phyloP scores from a whole-genome alignment of 352 stramenopile genomes.

The Phytophthora idaei region DNA sequence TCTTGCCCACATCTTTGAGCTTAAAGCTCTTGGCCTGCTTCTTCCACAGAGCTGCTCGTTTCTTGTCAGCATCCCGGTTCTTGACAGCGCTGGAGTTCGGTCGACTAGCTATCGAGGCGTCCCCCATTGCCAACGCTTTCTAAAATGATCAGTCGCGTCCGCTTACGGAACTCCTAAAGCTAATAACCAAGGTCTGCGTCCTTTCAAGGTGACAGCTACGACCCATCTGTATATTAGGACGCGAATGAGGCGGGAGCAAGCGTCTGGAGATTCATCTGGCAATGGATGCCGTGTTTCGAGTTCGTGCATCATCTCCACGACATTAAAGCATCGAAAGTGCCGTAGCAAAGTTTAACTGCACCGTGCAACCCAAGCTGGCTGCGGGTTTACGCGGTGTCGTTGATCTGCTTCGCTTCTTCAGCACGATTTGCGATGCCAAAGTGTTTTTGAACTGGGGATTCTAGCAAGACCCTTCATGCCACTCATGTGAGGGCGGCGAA shows the following conservation, averaged over 20 bases:
- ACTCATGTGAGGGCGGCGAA: neutral
- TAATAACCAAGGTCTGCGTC: slow-evolving; percentile 3
- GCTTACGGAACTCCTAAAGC: neutral
- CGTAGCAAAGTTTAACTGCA: too few relatives aligned
- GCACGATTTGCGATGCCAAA: neutral
- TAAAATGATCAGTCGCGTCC: slow-evolving; percentile 23
- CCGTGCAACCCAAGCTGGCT: neutral
- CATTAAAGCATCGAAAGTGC: too few relatives aligned
- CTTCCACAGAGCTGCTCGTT: slow-evolving; percentile 48
- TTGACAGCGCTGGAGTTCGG: slow-evolving; percentile 25
- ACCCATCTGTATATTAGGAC: neutral
- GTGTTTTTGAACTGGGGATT: too few relatives aligned
- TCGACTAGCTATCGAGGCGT: slow-evolving; percentile 13
- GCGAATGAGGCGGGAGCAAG: neutral
- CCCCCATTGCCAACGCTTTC: slow-evolving; percentile 22
- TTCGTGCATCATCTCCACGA: too few relatives aligned
- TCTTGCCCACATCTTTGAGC: slow-evolving; percentile 69
- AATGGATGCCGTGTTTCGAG: neutral
- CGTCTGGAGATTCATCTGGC: neutral
- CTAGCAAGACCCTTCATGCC: too few relatives aligned
- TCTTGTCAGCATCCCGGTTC: slow-evolving; percentile 38
- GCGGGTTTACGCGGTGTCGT: neutral
- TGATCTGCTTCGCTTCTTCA: neutral
- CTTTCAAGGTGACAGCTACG: slow-evolving; percentile 18
- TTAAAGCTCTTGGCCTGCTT: slow-evolving; percentile 70